Percentiles rank a stretch among this genome's conserved stretches.
phyloP scores from a whole-genome alignment of 352 stramenopile species.

The Blastocystis sp. region DNA sequence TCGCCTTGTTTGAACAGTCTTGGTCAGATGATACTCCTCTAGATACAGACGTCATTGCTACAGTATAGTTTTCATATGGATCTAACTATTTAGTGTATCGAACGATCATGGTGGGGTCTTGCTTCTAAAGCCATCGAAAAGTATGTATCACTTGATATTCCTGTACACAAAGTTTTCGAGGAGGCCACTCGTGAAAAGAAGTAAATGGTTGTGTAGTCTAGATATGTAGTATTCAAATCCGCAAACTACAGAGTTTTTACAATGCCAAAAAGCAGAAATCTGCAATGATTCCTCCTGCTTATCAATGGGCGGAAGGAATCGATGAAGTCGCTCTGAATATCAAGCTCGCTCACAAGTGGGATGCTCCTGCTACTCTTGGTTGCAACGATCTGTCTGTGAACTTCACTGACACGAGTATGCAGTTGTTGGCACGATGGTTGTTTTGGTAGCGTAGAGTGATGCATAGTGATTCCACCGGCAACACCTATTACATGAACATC shows the following conservation, averaged over 20 bases:
- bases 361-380: conserved; percentile 42
- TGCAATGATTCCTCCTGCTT: conserved; percentile 9
- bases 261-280: not conserved
- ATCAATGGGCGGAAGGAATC: conserved; percentile 41
- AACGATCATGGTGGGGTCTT: conserved; percentile 32
- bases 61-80: not conserved
- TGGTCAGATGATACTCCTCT: not conserved
- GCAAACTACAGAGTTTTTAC: conserved; percentile 33
- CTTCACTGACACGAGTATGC: conserved; percentile 25
- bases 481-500: conserved; percentile 9
- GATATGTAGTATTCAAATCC: conserved; percentile 33
- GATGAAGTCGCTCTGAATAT: conserved; percentile 45
- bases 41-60: not conserved
- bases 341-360: conserved; percentile 62
- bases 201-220: not conserved
- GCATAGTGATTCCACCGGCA: conserved; percentile 29
- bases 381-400: conserved; percentile 32
- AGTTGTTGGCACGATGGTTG: conserved; percentile 7
- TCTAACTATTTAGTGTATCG: not conserved
- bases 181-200: not conserved
- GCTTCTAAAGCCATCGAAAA: not conserved
- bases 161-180: not conserved
- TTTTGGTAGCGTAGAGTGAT: not conserved
- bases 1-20: not conserved
- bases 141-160: not conserved